Percentiles rank a stretch among this genome's conserved stretches.
These are phyloP conservation scores for Beauveria caledonica DNA, from an alignment of 2,329 filamentous ascomycete genomes.

Conservation along the genomic window DNA sequence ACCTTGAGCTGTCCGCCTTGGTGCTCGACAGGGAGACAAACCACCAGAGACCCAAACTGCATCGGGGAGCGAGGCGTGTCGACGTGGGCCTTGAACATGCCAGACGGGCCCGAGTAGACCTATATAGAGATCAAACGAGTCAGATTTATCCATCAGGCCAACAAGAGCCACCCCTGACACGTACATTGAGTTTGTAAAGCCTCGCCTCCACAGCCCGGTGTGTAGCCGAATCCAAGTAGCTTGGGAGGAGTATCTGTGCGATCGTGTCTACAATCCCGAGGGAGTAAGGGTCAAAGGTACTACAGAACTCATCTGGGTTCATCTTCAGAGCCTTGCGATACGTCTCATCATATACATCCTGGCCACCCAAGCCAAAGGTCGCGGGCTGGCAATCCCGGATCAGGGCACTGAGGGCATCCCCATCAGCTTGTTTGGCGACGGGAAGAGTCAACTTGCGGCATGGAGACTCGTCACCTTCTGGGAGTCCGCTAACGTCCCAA, in stretches of 20 bases:
- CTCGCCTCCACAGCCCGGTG: constrained; percentile 37
- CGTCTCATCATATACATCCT: constrained; percentile 41
- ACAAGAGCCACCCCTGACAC: background rate
- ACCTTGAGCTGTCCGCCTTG: constrained; percentile 36
- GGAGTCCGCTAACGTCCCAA: background rate
- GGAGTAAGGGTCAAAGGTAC: constrained; percentile 42
- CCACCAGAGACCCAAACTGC: constrained; percentile 47
- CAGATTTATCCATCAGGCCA: background rate
- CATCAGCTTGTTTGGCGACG: background rate
- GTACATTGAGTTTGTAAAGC: constrained; percentile 49
- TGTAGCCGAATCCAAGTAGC: constrained; percentile 16
- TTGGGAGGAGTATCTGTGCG: constrained; percentile 35
- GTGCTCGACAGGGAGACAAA: constrained; percentile 34
- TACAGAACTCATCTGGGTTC: constrained; percentile 36
- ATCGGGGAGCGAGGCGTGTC: constrained; percentile 40
- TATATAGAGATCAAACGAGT: constrained; percentile 15
- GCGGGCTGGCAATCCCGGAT: constrained; percentile 27
- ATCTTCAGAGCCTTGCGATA: constrained; percentile 47
- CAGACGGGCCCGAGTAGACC: constrained; percentile 43
- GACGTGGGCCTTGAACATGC: constrained; percentile 42
- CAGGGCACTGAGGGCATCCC: background rate
- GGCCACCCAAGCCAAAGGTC: constrained; percentile 35
- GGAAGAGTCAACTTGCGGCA: background rate
- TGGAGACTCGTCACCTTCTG: background rate
- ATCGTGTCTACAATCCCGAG: constrained; percentile 44